Percentiles rank a stretch among this genome's conserved stretches.
phyloP scores from a whole-genome alignment of 140 eudicot species.

The Oenanthe javanica region DNA sequence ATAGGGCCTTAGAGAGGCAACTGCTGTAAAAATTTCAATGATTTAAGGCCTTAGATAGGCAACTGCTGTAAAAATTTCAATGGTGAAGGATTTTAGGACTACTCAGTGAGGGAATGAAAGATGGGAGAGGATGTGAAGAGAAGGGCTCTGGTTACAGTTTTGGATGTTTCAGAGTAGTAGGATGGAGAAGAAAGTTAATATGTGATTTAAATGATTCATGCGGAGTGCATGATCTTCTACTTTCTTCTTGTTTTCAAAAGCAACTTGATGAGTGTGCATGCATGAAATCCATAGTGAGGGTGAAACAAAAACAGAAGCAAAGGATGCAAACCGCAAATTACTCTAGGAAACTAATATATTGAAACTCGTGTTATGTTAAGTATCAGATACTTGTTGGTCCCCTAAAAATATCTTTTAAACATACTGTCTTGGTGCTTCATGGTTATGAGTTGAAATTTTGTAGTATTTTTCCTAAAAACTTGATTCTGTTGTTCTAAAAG shows the following conservation, averaged over 20 bases:
- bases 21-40: too few relatives aligned
- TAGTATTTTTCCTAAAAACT: too few relatives aligned
- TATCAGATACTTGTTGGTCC: background rate
- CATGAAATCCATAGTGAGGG: background rate
- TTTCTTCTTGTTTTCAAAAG: background rate
- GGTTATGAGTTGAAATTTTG: background rate
- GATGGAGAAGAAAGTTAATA: too few relatives aligned
- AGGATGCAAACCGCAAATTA: background rate
- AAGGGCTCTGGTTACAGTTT: background rate
- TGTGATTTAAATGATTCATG: background rate
- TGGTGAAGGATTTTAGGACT: background rate
- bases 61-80: background rate
- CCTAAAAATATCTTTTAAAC: background rate
- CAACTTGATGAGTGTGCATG: background rate
- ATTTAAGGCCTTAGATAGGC: background rate
- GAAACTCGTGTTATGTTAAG: background rate
- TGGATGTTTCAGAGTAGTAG: background rate
- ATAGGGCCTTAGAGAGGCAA: too few relatives aligned
- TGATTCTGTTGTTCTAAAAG: background rate
- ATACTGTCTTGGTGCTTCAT: background rate
- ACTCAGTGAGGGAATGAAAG: background rate
- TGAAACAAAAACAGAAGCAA: too few relatives aligned
- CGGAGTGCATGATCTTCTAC: background rate
- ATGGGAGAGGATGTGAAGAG: background rate
- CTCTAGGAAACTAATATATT: background rate